phyloP scores from a whole-genome alignment of 2,329 filamentous ascomycete genomes.

The Diaporthe helianthi region DNA sequence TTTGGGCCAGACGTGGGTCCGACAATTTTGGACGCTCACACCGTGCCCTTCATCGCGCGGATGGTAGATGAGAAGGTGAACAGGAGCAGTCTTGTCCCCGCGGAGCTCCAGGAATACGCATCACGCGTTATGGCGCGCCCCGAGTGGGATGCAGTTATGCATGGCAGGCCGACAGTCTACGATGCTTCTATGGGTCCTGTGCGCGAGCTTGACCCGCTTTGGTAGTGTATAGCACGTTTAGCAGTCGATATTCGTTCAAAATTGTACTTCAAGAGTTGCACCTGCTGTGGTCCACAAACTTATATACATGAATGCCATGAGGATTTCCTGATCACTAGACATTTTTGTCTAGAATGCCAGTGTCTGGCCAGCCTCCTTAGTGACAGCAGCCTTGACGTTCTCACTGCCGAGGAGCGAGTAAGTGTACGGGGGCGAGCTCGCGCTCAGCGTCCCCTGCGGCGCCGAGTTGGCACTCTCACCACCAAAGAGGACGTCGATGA shows the following conservation, averaged over 20 bases:
- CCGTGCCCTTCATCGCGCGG: constrained; percentile 3
- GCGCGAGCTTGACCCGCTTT: not conserved
- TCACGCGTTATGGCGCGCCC: not conserved
- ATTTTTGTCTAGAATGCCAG: not conserved
- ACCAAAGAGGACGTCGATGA: constrained; percentile 6
- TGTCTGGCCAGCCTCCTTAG: constrained; percentile 4
- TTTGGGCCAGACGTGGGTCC: not conserved
- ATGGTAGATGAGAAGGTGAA: not conserved
- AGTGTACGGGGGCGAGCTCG: constrained; percentile 4
- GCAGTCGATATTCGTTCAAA: not conserved
- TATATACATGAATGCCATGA: not conserved
- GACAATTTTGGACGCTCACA: not conserved
- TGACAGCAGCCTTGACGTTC: constrained; percentile 1
- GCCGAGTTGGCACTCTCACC: constrained; percentile 10
- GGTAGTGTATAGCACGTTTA: not conserved
- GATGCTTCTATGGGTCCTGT: constrained; percentile 1
- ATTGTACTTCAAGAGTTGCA: not conserved
- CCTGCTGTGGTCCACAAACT: not conserved
- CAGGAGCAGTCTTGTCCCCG: not conserved
- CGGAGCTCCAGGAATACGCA: not conserved
- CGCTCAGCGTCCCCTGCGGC: constrained; percentile 3
- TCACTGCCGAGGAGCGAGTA: not conserved
- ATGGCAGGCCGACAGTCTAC: not conserved
- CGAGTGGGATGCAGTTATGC: not conserved
- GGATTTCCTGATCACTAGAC: not conserved